phyloP scores from a whole-genome alignment of 257 asterid species.

The Penstemon eatonii region DNA sequence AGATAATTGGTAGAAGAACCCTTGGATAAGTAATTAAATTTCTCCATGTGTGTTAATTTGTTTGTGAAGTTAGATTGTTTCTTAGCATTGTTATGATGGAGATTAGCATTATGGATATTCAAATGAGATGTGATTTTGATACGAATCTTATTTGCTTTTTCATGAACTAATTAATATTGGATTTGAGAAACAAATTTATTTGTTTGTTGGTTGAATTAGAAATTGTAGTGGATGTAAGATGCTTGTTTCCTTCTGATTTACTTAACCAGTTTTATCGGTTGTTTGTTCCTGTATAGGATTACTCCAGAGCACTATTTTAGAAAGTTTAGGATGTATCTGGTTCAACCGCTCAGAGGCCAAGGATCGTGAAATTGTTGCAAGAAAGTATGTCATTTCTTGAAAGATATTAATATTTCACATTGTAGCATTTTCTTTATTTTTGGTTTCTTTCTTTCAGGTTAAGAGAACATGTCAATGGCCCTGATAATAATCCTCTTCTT shows the following conservation, averaged over 20 bases:
- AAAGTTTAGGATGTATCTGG: constrained; percentile 98
- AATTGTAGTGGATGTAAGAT: background rate
- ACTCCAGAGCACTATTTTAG: constrained; percentile 92
- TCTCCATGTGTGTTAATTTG: background rate
- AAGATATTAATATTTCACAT: constrained; percentile 16
- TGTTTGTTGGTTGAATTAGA: constrained; percentile 3
- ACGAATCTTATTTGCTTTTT: background rate
- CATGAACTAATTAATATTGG: background rate
- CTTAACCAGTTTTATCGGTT: constrained; percentile 26
- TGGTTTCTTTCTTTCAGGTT: constrained; percentile 54
- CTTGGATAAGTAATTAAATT: background rate
- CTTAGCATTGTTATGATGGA: background rate
- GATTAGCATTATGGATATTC: background rate
- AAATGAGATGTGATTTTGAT: background rate
- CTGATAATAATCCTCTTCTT: constrained; percentile 95
- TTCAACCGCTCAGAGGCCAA: constrained; percentile 94
- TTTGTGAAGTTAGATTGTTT: constrained; percentile 1
- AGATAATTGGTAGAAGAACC: constrained; percentile 1
- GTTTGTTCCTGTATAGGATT: constrained; percentile 50
- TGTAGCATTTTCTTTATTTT: constrained; percentile 21
- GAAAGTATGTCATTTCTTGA: constrained; percentile 57
- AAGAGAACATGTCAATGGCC: constrained; percentile 84
- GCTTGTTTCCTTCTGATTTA: constrained; percentile 9
- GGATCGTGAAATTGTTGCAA: constrained; percentile 93
- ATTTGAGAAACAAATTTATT: background rate